A percentile compares a stretch with the other conserved stretches of the same genome.
These are phyloP conservation scores for Candida nonsorbophila DNA, from an alignment of 805 yeast species.

Conservation along the genomic window DNA sequence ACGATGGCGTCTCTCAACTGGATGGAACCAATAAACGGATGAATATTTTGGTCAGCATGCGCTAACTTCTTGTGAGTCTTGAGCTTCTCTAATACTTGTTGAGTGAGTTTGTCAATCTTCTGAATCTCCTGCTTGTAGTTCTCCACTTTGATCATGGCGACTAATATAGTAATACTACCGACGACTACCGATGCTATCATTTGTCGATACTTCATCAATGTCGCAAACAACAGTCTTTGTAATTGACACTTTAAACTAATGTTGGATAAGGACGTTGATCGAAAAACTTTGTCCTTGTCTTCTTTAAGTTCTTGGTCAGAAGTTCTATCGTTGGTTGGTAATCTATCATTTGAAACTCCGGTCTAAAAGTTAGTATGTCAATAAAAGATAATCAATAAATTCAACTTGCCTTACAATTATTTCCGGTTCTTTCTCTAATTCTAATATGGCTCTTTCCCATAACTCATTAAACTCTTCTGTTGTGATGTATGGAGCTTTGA, in stretches of 20 bases:
- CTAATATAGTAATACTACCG: conserved; percentile 11
- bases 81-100: conserved; percentile 46
- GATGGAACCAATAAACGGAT: conserved; percentile 57
- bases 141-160: conserved; percentile 16
- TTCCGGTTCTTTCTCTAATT: conserved; percentile 62
- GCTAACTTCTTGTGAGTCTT: conserved; percentile 3
- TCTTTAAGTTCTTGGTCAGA: conserved; percentile 24
- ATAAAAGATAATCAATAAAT: conserved; percentile 9
- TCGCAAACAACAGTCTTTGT: conserved; percentile 44
- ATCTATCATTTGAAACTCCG: conserved; percentile 11
- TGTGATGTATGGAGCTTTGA: conserved; percentile 43
- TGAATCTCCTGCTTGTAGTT: conserved; percentile 32
- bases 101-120: conserved; percentile 41
- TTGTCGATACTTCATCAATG: conserved; percentile 19
- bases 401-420: conserved; percentile 74
- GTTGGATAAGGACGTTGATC: conserved; percentile 68
- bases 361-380: conserved; percentile 23
- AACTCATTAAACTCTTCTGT: conserved; percentile 68
- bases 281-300: conserved; percentile 51
- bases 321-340: conserved; percentile 11
- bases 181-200: conserved; percentile 11
- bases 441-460: conserved; percentile 62
- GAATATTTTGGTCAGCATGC: conserved; percentile 23
- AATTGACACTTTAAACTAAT: conserved; percentile 52
- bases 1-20: conserved; percentile 67